Evolutionary conservation across 192 early-diverging fungal species (phyloP).

Genomic region (Coemansia sp.): DNA sequence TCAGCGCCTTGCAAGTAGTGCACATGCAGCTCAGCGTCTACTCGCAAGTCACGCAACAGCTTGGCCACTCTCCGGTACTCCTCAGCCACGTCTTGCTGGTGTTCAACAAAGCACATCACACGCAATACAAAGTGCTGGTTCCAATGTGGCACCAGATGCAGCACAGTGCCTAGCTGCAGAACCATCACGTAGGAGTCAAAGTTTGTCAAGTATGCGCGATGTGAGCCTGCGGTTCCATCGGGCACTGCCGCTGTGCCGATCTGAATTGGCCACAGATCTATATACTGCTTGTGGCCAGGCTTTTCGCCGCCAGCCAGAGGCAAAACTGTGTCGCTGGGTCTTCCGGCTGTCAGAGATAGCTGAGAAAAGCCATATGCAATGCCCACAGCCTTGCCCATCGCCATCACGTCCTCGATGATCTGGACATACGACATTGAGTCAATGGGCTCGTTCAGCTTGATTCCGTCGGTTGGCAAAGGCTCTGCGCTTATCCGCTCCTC

Average conservation of each 20-base stretch:
- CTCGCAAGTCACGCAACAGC: conserved; percentile 61
- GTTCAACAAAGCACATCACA: conserved; percentile 70
- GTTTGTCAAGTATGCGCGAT: conserved; percentile 46
- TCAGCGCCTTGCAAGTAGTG: conserved; percentile 46
- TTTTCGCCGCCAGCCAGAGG: not conserved
- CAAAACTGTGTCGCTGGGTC: conserved; percentile 6
- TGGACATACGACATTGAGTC: conserved; percentile 60
- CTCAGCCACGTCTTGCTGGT: conserved; percentile 59
- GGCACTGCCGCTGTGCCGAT: conserved; percentile 36
- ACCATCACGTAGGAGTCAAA: conserved; percentile 75
- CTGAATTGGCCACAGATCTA: conserved; percentile 76
- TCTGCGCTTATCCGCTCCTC: not conserved
- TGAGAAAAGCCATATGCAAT: conserved; percentile 63
- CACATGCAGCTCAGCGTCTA: conserved; percentile 61
- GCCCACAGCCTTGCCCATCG: conserved; percentile 67
- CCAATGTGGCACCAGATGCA: conserved; percentile 72
- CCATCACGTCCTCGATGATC: conserved; percentile 68
- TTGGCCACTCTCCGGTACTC: conserved; percentile 57
- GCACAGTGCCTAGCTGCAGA: conserved; percentile 69
- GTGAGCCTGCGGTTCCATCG: conserved; percentile 10
- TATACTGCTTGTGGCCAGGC: conserved; percentile 46
- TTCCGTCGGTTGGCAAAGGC: conserved; percentile 56
- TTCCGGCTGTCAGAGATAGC: conserved; percentile 18
- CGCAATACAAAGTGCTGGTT: conserved; percentile 59
- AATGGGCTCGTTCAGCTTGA: conserved; percentile 59